Evolutionary conservation across 352 stramenopile species (phyloP).

Genomic region (Phytophthora citrophthora): DNA sequence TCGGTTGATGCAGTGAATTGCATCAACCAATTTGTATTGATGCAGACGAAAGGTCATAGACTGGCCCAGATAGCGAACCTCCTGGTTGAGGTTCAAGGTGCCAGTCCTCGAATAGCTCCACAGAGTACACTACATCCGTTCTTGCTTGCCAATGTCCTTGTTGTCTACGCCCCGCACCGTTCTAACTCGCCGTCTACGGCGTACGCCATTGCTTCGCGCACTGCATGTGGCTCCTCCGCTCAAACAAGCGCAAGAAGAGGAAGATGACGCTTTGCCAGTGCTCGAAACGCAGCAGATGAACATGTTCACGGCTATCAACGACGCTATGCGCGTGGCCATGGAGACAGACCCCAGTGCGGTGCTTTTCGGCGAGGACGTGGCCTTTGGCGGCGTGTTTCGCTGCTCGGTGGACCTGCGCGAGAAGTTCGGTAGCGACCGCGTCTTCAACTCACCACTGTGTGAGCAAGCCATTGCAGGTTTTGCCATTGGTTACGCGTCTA

Average conservation of each 20-base stretch:
- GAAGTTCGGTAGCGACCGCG: conserved; percentile 93
- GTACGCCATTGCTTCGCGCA: background rate
- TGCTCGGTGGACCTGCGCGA: conserved; percentile 95
- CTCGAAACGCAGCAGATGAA: conserved; percentile 88
- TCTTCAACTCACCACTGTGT: conserved; percentile 97
- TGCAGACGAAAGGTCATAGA: conserved; percentile 31
- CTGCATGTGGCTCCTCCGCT: conserved; percentile 17
- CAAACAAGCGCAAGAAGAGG: conserved; percentile 23
- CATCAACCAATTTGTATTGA: conserved; percentile 35
- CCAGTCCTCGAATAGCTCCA: conserved; percentile 26
- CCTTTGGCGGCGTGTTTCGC: conserved; percentile 98
- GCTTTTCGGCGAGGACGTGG: conserved; percentile 98
- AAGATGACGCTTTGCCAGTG: conserved; percentile 25
- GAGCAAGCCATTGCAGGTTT: conserved; percentile 96
- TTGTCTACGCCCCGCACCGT: conserved; percentile 3
- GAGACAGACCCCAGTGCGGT: conserved; percentile 90
- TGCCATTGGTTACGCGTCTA: conserved; percentile 97
- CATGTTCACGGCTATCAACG: conserved; percentile 94
- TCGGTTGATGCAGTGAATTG: conserved; percentile 7
- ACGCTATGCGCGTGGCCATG: conserved; percentile 90
- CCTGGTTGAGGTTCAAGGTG: conserved; percentile 1
- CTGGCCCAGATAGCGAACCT: background rate
- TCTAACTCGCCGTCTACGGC: conserved; percentile 5
- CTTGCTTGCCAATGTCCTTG: conserved; percentile 26
- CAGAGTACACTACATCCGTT: background rate